Conservation (phyloP, 441 rosid species). For the Pelargonium fulgidum region DNA sequence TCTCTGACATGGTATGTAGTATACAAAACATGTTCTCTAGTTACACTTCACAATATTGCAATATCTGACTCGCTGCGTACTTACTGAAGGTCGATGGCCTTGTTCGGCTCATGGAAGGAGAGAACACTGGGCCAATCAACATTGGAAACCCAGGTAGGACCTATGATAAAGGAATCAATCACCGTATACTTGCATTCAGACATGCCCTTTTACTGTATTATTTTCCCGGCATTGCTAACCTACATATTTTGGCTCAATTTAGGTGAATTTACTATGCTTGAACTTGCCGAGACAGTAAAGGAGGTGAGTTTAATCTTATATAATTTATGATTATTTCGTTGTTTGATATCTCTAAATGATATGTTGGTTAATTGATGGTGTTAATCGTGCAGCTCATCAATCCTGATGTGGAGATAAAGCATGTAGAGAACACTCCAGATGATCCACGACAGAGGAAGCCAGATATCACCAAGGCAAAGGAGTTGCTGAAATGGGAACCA, state of each 20-base stretch:
- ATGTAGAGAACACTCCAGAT: slow-evolving; percentile 88
- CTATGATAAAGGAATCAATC: not conserved
- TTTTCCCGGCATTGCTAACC: slow-evolving; percentile 7
- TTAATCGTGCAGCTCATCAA: slow-evolving; percentile 53
- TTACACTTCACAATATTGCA: not conserved
- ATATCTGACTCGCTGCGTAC: not conserved
- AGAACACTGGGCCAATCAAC: slow-evolving; percentile 87
- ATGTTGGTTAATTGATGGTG: not conserved
- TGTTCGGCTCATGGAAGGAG: slow-evolving; percentile 90
- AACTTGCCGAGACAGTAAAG: slow-evolving; percentile 88
- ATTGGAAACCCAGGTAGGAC: slow-evolving; percentile 84
- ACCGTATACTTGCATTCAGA: not conserved
- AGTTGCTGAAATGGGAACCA: slow-evolving; percentile 87
- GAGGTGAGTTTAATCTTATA: slow-evolving; percentile 46
- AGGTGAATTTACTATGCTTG: slow-evolving; percentile 95
- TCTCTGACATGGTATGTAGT: slow-evolving; percentile 85
- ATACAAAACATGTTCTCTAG: not conserved
- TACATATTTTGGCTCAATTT: slow-evolving; percentile 10
- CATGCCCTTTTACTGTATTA: not conserved
- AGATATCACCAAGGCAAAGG: slow-evolving; percentile 75
- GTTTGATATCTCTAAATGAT: not conserved
- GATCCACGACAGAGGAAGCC: slow-evolving; percentile 95
- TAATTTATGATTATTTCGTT: not conserved
- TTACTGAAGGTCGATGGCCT: slow-evolving; percentile 77
- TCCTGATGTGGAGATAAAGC: slow-evolving; percentile 60